Percentiles rank a stretch among this genome's conserved stretches.
phyloP scores from a whole-genome alignment of 345 rosid species.

The Populus ilicifolia region DNA sequence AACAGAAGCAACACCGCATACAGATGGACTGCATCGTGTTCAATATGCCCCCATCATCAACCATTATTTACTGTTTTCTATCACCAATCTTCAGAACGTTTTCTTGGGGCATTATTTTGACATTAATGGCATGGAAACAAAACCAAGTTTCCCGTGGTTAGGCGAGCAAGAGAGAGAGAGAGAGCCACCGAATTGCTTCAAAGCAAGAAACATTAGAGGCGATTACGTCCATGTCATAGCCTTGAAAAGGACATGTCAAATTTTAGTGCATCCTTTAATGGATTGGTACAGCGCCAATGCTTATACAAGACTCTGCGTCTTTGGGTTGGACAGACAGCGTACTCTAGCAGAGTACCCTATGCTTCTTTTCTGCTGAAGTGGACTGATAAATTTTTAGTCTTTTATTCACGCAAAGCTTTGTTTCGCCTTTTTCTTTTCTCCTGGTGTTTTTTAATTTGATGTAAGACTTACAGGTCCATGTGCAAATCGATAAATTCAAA shows the following conservation, averaged over 20 bases:
- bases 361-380: conserved; percentile 15
- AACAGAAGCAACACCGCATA: background rate
- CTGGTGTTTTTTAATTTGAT: background rate
- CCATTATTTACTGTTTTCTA: background rate
- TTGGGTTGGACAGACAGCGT: conserved; percentile 25
- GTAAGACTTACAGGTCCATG: background rate
- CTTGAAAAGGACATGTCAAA: conserved; percentile 37
- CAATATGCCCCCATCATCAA: background rate
- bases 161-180: background rate
- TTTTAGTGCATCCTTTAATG: conserved; percentile 22
- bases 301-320: conserved; percentile 20
- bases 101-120: background rate
- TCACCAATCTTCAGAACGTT: background rate
- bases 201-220: background rate
- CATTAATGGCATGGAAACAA: background rate
- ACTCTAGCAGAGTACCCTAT: conserved; percentile 23
- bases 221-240: background rate
- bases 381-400: background rate
- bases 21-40: background rate
- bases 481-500: background rate
- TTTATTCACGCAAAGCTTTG: conserved; percentile 15
- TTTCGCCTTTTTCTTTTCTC: conserved; percentile 17
- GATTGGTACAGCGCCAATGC: conserved; percentile 23
- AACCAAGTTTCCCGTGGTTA: background rate
- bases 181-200: background rate